These are phyloP conservation scores for Elaeis guineensis DNA, from an alignment of 176 grass and related monocot species.

Conservation along the genomic window DNA sequence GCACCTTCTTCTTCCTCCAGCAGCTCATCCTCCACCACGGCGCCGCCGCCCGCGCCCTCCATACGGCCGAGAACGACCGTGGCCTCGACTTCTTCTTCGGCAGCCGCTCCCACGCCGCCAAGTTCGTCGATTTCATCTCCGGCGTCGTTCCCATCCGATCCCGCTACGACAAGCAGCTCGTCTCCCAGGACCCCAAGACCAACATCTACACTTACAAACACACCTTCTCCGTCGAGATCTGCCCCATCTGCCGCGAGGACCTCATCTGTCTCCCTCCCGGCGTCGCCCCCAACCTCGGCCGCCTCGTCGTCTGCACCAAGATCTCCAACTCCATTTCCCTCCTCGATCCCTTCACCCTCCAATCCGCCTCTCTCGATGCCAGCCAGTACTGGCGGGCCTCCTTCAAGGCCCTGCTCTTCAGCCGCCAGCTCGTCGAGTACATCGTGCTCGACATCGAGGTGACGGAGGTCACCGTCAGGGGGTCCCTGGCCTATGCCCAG, in stretches of 20 bases:
- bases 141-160: slow-evolving; percentile 51
- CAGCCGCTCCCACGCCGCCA: slow-evolving; percentile 49
- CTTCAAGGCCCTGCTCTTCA: slow-evolving; percentile 54
- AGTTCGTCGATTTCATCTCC: slow-evolving; percentile 72
- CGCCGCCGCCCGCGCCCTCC: slow-evolving; percentile 44
- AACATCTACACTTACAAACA: slow-evolving; percentile 76
- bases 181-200: slow-evolving; percentile 75
- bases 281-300: slow-evolving; percentile 54
- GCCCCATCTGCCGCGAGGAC: slow-evolving; percentile 88
- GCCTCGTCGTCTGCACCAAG: slow-evolving; percentile 67
- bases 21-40: slow-evolving; percentile 80
- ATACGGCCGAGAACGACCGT: slow-evolving; percentile 30
- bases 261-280: slow-evolving; percentile 62
- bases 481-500: slow-evolving; percentile 63
- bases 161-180: slow-evolving; percentile 65
- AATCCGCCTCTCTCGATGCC: slow-evolving; percentile 67
- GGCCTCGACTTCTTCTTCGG: slow-evolving; percentile 85
- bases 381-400: slow-evolving; percentile 63
- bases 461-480: slow-evolving; percentile 45
- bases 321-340: slow-evolving; percentile 59
- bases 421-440: slow-evolving; percentile 83
- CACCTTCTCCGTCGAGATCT: slow-evolving; percentile 86
- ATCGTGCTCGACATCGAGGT: slow-evolving; percentile 74
- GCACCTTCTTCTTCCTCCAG: slow-evolving; percentile 90
- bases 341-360: slow-evolving; percentile 62